Base-by-base conservation (phyloP, 768 basidiomycete species). In the Auricularia cornea region DNA sequence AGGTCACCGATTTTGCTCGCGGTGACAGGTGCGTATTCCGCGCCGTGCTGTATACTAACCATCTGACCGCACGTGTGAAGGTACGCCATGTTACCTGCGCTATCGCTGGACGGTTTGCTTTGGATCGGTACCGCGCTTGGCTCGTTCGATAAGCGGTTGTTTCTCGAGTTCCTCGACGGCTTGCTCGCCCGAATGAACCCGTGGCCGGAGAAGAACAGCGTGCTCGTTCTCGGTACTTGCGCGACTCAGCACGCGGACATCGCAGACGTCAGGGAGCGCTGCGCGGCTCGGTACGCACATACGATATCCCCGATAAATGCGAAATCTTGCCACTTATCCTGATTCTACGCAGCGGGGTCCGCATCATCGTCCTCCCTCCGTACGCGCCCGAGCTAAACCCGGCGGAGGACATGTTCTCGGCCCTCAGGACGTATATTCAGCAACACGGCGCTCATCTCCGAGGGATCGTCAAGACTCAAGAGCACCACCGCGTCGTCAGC, bases 161-260 rank as follows among this genome's bases (percentile, higher is more conserved):
- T 68, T 35, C 28, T 40, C 14, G 48, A 56, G 4, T 66, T 66
- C 60, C 41, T 68, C 40, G 60, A 62, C 14, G 20, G 26, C 14
- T 44, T 67, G 12, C 63, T 68, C 3, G 40, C 5, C 12, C 32
- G 64, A 18, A 79, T 75, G 74, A 74, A 75, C 60, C 74, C 72
- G 28, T 79, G 63, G 59, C 76, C 75, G 3, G 69, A 28, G 0
- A 48, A 41, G 3, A 62, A 67, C 51, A 76, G 72, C 60, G 73
- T 79, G 31, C 66, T 79, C 18, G 63, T 77, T 3, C 63, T 52
- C 20, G 76, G 78, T 60, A 79, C 77, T 65, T 78, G 77, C 60
- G 52, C 68, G 0, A 80, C 77, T 16, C 78, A 80, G 62, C 71
- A 78, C 40, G 73, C 65, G 40, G 67, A 73, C 29, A n/a, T n/a